Percentiles rank a stretch among this genome's conserved stretches.
These are phyloP conservation scores for Globisporangium emineosum DNA, from an alignment of 352 stramenopile species.

Conservation along the genomic window DNA sequence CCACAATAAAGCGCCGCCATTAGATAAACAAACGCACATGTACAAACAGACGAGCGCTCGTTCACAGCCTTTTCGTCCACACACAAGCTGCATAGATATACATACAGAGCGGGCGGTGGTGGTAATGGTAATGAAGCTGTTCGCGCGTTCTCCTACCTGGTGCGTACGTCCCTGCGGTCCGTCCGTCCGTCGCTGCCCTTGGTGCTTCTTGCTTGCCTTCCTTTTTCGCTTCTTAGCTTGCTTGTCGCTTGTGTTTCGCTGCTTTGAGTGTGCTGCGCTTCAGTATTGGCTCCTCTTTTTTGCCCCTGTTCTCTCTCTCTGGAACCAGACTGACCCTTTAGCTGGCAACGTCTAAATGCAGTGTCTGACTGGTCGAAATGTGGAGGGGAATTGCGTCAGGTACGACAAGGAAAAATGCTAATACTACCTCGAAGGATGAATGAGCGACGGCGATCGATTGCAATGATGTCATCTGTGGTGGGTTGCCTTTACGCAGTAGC, in stretches of 20 bases:
- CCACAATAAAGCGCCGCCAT: not conserved
- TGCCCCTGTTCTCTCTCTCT: not conserved
- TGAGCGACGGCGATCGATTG: too few species aligned
- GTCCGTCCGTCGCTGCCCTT: not conserved
- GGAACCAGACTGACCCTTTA: not conserved
- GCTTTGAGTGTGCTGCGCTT: not conserved
- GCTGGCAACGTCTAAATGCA: not conserved
- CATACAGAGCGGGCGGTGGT: not conserved
- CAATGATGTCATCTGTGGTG: too few species aligned
- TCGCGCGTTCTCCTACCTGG: not conserved
- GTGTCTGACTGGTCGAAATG: not conserved
- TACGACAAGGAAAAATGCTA: too few species aligned
- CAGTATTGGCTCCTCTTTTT: not conserved
- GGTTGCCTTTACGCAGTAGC: too few species aligned
- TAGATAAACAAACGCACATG: not conserved
- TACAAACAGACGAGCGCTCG: not conserved
- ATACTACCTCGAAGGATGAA: too few species aligned
- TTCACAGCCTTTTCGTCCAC: not conserved
- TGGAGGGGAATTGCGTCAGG: too few species aligned
- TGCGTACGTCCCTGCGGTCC: not conserved
- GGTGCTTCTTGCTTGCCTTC: not conserved
- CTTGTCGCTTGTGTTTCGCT: not conserved
- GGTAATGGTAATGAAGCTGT: not conserved
- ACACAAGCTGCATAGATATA: not conserved
- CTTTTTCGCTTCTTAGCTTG: not conserved